Conservation (phyloP, 495 filamentous ascomycete genomes). For the Pseudoneurospora amorphoporcata region DNA sequence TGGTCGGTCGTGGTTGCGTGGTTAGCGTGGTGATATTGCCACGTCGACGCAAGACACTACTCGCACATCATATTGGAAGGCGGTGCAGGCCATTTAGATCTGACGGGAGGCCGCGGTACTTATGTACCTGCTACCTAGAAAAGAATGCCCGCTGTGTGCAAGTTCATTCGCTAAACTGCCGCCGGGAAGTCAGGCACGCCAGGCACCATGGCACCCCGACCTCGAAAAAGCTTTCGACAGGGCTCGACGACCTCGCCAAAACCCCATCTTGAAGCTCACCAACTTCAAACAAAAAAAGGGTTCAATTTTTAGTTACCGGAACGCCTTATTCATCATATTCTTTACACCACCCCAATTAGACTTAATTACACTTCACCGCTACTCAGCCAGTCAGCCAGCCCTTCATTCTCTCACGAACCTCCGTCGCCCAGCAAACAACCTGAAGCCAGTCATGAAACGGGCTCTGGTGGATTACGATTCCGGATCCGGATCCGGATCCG, state of each 20-base stretch:
- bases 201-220: not conserved
- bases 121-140: not conserved
- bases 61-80: not conserved
- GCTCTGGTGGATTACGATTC: not conserved
- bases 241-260: not conserved
- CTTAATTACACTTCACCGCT: not conserved
- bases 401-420: not conserved
- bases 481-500: not conserved
- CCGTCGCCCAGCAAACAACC: not conserved
- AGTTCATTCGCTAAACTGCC: not conserved
- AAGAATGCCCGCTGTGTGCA: not conserved
- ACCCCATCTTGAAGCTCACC: not conserved
- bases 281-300: not conserved
- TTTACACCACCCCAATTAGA: not conserved
- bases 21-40: not conserved
- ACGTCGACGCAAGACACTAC: not conserved
- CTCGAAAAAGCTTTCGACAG: not conserved
- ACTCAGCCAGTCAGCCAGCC: not conserved
- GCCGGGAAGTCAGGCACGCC: not conserved
- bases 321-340: not conserved
- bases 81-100: not conserved
- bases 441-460: not conserved
- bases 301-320: not conserved
- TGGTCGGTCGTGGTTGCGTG: not conserved
- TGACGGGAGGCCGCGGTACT: no score